These are phyloP conservation scores for Cichorium intybus DNA, from an alignment of 140 eudicot genomes.

Conservation along the genomic window DNA sequence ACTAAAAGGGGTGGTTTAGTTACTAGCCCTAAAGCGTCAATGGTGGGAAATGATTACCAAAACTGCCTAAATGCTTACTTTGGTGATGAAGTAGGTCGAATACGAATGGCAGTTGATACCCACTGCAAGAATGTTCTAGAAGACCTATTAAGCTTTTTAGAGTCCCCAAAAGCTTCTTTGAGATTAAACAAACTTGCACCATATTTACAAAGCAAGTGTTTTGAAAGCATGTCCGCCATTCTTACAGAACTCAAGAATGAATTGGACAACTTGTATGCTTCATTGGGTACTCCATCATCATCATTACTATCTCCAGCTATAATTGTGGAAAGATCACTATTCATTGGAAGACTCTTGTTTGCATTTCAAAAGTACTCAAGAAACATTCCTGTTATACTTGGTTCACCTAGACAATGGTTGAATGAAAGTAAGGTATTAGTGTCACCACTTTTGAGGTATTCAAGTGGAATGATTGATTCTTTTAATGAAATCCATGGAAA, in stretches of 20 bases:
- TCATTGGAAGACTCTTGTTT: conserved; percentile 84
- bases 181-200: conserved; percentile 73
- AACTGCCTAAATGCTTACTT: conserved; percentile 74
- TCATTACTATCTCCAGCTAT: conserved; percentile 46
- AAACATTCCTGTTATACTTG: conserved; percentile 83
- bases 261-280: conserved; percentile 52
- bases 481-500: conserved; percentile 48
- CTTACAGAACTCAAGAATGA: conserved; percentile 62
- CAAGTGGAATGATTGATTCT: conserved; percentile 44
- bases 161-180: conserved; percentile 86
- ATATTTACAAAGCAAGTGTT: conserved; percentile 72
- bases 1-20: conserved; percentile 35
- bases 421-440: conserved; percentile 39
- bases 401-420: conserved; percentile 88
- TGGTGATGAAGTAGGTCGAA: conserved; percentile 86
- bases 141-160: conserved; percentile 73
- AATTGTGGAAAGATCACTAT: conserved; percentile 79
- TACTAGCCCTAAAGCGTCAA: conserved; percentile 45
- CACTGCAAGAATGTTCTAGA: conserved; percentile 73
- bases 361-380: conserved; percentile 87
- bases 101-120: conserved; percentile 79
- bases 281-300: conserved; percentile 32
- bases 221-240: conserved; percentile 64
- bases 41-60: conserved; percentile 54
- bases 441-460: conserved; percentile 38